Base-by-base conservation (phyloP, 176 grass and related monocot genomes). In the Canna indica region DNA sequence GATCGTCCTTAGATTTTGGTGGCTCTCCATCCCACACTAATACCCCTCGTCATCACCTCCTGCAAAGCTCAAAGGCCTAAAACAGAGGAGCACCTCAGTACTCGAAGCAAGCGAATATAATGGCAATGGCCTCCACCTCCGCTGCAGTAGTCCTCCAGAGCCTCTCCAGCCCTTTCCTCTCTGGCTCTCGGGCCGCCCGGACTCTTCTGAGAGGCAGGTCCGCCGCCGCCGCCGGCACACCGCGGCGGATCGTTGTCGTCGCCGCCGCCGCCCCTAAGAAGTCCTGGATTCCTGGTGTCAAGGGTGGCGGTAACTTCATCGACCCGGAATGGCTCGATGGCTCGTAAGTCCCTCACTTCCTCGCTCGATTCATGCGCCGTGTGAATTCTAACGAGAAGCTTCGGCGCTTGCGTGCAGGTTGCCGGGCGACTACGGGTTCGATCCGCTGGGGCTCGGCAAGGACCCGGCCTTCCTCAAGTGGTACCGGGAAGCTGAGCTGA, bases 401-500 rank as follows among this genome's bases (percentile, higher is more conserved):
- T 67, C 18, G 22, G 11, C 24, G n/a, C 27, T 26, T 2, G 24
- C 57, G 7, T 52, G 9, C 31, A 96, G 93, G 18, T 82, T 97
- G 18, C 83, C 93, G 8, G 93, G 93, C 0, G 93, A 97, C 86
- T 97, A 71, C 72, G 84, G 93, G 0, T 97, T 97, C 83, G 93
- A 97, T 77, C 93, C 93, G 6, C 86, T 97, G 30, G 93, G 93
- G 1, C 81, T 96, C 16, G 92, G 92, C 26, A 97, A 97, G 82
- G 94, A 97, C 82, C 86, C 94, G 1, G 84, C 94, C 38, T 92
- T 87, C 84, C 88, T 97, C 52, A 97, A 92, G 85, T 97, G 94
- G 94, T 97, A 97, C 88, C 70, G 94, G 12, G 94, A 97, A 69
- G 94, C 94, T 5, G 94, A 97, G 79, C 84, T 97, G 80, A 97